A percentile compares a stretch with the other conserved stretches of the same genome.
phyloP scores from a whole-genome alignment of 805 yeast genomes.

The Candida bentonensis region DNA sequence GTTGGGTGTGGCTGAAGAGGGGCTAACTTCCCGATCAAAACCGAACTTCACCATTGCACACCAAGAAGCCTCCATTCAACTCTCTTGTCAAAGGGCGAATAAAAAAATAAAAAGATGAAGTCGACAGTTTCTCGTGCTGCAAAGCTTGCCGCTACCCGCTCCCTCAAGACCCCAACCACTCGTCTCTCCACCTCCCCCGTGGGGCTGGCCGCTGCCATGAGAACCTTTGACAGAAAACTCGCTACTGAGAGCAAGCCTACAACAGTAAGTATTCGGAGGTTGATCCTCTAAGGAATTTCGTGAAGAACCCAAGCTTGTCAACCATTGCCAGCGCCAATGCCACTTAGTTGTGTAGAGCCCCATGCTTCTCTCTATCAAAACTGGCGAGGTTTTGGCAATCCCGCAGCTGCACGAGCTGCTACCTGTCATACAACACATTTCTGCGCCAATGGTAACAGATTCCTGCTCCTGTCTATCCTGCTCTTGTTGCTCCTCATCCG shows the following conservation, averaged over 20 bases:
- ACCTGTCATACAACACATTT: too few relatives aligned
- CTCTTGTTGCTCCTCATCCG: too few relatives aligned
- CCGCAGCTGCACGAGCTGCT: too few relatives aligned
- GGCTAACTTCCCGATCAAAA: background rate
- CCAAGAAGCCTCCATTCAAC: background rate
- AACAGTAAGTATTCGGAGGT: background rate
- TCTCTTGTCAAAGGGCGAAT: background rate
- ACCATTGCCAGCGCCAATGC: too few relatives aligned
- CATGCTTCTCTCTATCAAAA: too few relatives aligned
- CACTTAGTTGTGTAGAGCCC: too few relatives aligned
- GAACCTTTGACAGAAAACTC: constrained; percentile 1
- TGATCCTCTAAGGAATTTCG: too few relatives aligned
- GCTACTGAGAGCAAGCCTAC: background rate
- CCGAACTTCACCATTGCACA: constrained; percentile 1
- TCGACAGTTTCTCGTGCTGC: background rate
- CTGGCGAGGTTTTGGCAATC: too few relatives aligned
- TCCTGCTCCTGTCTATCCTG: too few relatives aligned
- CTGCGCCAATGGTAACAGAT: too few relatives aligned
- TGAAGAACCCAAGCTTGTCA: too few relatives aligned
- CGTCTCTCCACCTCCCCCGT: background rate
- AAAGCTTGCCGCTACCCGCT: background rate
- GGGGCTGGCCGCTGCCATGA: constrained; percentile 1
- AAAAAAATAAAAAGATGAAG: background rate
- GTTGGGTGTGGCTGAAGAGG: background rate
- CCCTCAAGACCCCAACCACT: background rate